Evolutionary conservation across 768 basidiomycete genomes (phyloP), one percentile per base, ranked within the genome.

Genomic region (Pisolithus marmoratus): DNA sequence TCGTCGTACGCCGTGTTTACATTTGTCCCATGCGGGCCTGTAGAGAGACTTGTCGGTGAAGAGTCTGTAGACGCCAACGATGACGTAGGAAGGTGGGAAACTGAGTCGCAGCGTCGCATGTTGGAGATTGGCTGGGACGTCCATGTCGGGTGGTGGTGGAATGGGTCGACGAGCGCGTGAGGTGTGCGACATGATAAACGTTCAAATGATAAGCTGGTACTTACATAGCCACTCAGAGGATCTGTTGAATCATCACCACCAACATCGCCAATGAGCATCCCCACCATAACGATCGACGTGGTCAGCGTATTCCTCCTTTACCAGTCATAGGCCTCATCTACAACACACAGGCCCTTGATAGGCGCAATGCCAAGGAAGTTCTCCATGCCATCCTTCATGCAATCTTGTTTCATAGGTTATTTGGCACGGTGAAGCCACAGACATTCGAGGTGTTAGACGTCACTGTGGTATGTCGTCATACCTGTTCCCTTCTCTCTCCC

Each of bases 11-110:
- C 87, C 94, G 67, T 94, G 85, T 56, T 75, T 79, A 63, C 91
- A 89, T 70, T 91, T 94, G 61, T 87, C 72, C 90, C 93, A 91
- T 8, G 87, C 83, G 4, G 92, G 90, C 23, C 74, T 70, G 54
- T 81, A 84, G 31, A 95, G 71, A 14, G 69, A 69, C 37, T 78
- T 73, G 65, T 94, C 92, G 0, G 87, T 90, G 60, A 82, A 76
- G 6, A 96, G 72, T 26, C 93, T 74, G 67, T 94, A 95, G 17
- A 84, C 78, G 0, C 93, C 93, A 0, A 96, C 91, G 4, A 90
- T 67, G 43, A 85, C 82, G 64, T 96, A 96, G 3, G 85, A 84
- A 0, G 93, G 89, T 0, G 90, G 83, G 57, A 92, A 86, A 40
- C 82, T 72, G 48, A 95, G 77, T 26, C 89, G 78, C 11, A 76